Base-by-base conservation (phyloP, 768 basidiomycete genomes). In the Chalciporus piperatus region DNA sequence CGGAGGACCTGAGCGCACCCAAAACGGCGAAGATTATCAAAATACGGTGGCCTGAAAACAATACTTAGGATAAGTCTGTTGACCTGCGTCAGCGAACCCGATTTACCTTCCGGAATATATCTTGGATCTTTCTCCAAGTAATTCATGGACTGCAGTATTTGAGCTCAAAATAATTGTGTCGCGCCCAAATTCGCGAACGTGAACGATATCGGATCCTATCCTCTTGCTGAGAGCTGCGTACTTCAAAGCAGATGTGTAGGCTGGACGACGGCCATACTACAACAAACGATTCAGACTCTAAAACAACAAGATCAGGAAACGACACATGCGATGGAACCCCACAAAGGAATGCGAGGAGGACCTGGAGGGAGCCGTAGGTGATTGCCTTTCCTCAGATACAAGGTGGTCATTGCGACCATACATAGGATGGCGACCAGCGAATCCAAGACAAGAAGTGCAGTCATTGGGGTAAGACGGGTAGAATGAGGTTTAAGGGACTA, bases 201-300 rank as follows among this genome's bases (percentile, higher is more conserved):
- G 50, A 7, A 51, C 32, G 27, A 51, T 6, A 19, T 51, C 50
- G 22, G 50, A 51, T 39, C 44, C 37, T 8, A 39, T 46, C 28
- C 39, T 51, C 38, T 47, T 51, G 38, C 38, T 46, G 22, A 51
- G 16, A 40, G 16, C 27, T 32, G 37, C 50, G 22, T 51, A 46
- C 44, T 51, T 51, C 38, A 51, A 19, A 13, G 50, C 50, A 32
- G 44, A 51, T 11, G 44, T 51, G 13, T 8, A 12, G 9, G 16
- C 44, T 72, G 14, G 70, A 68, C 5, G 50, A 40, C 50, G 50
- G 17, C 38, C 50, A 32, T 51, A 46, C 49, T 50, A 22, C 12
- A 17, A 17, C 14, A 9, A 13, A 30, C 12, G n/a, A 25, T 16
- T n/a, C 28, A 3, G 28, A 7, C 2, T 32, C 30, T 30, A 28